phyloP scores from a whole-genome alignment of 768 basidiomycete species.

The Hortiboletus campestris region DNA sequence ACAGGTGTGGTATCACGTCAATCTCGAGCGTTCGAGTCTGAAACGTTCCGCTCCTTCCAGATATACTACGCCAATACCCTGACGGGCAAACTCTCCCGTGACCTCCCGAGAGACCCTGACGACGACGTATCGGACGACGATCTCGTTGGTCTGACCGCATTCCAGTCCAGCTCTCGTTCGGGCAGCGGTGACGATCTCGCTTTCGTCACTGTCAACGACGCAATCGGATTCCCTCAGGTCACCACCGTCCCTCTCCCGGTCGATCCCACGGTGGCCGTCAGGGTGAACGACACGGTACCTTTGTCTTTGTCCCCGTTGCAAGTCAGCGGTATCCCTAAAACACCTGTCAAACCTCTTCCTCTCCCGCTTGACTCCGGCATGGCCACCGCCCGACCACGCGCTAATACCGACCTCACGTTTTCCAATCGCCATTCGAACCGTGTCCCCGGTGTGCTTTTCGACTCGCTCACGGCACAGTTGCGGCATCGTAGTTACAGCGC shows the following conservation, averaged over 20 bases:
- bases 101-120: conserved; percentile 72
- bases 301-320: not conserved
- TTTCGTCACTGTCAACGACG: conserved; percentile 29
- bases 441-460: conserved; percentile 6
- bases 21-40: not conserved
- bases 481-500: conserved; percentile 23
- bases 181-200: conserved; percentile 50
- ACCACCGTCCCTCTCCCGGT: not conserved
- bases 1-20: conserved; percentile 52
- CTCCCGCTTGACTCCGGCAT: not conserved
- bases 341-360: conserved; percentile 7
- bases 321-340: not conserved
- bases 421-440: conserved; percentile 8
- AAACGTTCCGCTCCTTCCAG: conserved; percentile 37
- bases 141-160: conserved; percentile 48
- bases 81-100: conserved; percentile 74
- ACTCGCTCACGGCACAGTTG: conserved; percentile 5
- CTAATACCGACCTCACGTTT: conserved; percentile 23
- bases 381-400: conserved; percentile 17
- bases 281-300: not conserved
- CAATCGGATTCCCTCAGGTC: not conserved
- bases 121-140: conserved; percentile 56
- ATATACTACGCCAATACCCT: conserved; percentile 92
- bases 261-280: not conserved
- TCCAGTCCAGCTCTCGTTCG: conserved; percentile 51